Base-by-base conservation (phyloP, 805 yeast genomes). In the Sugiyamaella mastotermitis region DNA sequence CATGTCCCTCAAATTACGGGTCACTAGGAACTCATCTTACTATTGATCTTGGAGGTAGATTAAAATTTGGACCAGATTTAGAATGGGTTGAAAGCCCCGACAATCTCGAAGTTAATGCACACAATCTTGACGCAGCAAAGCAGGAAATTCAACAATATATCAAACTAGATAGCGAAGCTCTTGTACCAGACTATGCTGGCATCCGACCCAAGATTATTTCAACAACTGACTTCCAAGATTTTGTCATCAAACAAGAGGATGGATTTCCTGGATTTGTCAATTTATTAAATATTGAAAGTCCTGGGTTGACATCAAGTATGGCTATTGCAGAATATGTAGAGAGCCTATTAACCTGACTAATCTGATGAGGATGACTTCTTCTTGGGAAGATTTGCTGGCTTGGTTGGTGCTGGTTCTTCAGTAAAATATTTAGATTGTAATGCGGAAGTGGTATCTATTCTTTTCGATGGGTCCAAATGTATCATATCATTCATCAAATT, bases 21-120 rank as follows among this genome's bases (percentile, higher is more conserved):
- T 83, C 94, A 0, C 64, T 88, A 40, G 97, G 97, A 0, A 83
- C 92, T 0, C 97, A 87, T 62, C 61, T 88, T 45, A 87, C 97
- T 0, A 62, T 88, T 21, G 94, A 84, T 51, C 60, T 87, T 38
- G 87, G 83, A 3, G 92, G 94, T 0, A 80, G 78, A 48, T 61
- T 87, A 19, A 71, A 74, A 46, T 87, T 87, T 56, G 97, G 97
- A 0, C 96, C 96, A 0, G 95, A 88, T 55, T 59, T 85, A 28
- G 92, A 86, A 57, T 86, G 94, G 84, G 75, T 83, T 1, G 72
- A 51, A 7, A 33, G 47, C 3, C 57, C 63, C 1, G 35, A 39
- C 6, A 62, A 60, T 34, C 51, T 60, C 2, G 34, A 31, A 11
- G 61, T 58, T 5, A 58, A 49, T 25, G 43, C 43, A 6, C 31